Evolutionary conservation across 257 asterid genomes (phyloP).

Genomic region (Jacaranda mimosifolia): DNA sequence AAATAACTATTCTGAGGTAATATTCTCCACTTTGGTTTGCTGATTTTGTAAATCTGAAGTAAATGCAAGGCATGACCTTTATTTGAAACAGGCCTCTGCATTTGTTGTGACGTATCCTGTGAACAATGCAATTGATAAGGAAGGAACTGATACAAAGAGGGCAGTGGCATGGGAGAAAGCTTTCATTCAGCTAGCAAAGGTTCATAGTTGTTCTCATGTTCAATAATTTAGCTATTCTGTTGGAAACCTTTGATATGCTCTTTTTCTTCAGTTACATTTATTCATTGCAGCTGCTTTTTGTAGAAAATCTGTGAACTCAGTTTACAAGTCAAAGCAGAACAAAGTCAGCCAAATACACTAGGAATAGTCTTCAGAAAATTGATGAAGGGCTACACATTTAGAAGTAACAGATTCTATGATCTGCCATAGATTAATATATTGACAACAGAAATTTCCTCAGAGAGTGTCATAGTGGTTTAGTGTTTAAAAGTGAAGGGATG

Average conservation of each 20-base stretch:
- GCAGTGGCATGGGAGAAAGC: constrained; percentile 98
- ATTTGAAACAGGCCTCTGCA: constrained; percentile 87
- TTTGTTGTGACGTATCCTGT: constrained; percentile 94
- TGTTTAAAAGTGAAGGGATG: too few species aligned
- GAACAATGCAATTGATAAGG: constrained; percentile 84
- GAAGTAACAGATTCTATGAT: too few species aligned
- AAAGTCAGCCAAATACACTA: constrained; percentile 36
- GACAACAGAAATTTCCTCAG: too few species aligned
- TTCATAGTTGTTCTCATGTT: constrained; percentile 36
- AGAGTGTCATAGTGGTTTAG: too few species aligned
- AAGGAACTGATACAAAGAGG: constrained; percentile 78
- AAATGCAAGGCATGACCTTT: constrained; percentile 38
- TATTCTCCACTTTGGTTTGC: background rate
- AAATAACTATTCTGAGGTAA: constrained; percentile 87
- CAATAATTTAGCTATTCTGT: constrained; percentile 31
- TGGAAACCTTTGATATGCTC: background rate
- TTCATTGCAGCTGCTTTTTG: background rate
- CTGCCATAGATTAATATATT: too few species aligned
- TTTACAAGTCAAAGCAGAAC: background rate
- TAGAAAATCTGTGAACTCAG: background rate
- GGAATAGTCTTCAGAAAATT: too few species aligned
- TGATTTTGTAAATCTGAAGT: constrained; percentile 21
- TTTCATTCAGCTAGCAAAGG: constrained; percentile 94
- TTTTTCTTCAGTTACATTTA: background rate
- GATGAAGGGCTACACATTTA: too few species aligned